These are phyloP conservation scores for Gelatoporia subvermispora DNA, from an alignment of 768 basidiomycete genomes.

Conservation along the genomic window DNA sequence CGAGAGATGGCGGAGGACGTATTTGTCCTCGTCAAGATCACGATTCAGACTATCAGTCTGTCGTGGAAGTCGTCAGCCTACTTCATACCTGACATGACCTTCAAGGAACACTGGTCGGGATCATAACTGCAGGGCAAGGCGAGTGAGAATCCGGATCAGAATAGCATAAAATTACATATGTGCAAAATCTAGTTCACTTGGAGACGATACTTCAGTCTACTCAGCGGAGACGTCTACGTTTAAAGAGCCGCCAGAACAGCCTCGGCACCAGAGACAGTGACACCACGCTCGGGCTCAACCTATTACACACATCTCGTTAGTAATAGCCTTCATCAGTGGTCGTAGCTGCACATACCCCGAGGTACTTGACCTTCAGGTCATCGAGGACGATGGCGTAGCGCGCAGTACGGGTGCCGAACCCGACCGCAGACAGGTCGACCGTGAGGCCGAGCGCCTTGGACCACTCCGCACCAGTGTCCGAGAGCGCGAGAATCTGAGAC, in stretches of 20 bases:
- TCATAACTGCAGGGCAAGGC: no score
- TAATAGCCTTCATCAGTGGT: no score
- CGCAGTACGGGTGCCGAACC: constrained; percentile 33
- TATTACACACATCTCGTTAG: constrained; percentile 6
- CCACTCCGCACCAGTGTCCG: constrained; percentile 32
- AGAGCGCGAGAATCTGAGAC: constrained; percentile 29
- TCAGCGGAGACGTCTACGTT: neutral
- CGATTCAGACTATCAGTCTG: no score
- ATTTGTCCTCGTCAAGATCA: neutral
- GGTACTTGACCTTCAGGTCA: constrained; percentile 62
- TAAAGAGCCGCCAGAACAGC: constrained; percentile 36
- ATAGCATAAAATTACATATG: no score
- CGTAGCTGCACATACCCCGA: constrained; percentile 31
- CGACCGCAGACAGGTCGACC: constrained; percentile 43
- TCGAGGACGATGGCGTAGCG: constrained; percentile 67
- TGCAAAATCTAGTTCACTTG: no score
- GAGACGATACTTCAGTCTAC: no score
- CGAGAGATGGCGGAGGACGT: neutral
- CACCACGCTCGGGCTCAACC: constrained; percentile 30
- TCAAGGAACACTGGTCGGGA: no score
- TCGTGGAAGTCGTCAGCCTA: no score
- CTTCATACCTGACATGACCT: no score
- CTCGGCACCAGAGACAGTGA: constrained; percentile 34
- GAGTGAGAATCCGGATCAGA: no score
- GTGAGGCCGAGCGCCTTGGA: constrained; percentile 38